Evolutionary conservation across 495 filamentous ascomycete species (phyloP).

Genomic region (Aspergillus funiculosus): DNA sequence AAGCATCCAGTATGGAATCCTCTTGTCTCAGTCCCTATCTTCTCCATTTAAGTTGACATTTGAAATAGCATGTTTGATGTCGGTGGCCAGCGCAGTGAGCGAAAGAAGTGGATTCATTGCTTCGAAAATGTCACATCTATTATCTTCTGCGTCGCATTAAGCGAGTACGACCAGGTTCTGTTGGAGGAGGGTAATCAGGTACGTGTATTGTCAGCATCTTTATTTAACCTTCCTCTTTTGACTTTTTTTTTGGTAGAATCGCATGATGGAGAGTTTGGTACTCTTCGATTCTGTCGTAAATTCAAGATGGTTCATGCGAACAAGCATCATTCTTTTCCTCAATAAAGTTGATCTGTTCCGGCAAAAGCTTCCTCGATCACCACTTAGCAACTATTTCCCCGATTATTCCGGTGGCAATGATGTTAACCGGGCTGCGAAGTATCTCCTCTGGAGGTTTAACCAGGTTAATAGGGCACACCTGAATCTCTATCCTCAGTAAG

Average conservation of each 20-base stretch:
- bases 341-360: constrained; percentile 99
- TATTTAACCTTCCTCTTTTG: constrained; percentile 4
- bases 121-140: constrained; percentile 99
- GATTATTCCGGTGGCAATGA: constrained; percentile 97
- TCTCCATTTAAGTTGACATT: constrained; percentile 13
- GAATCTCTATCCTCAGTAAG: constrained; percentile 96
- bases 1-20: constrained; percentile 83
- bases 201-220: constrained; percentile 20
- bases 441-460: constrained; percentile 96
- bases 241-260: constrained; percentile 56
- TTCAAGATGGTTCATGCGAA: constrained; percentile 97
- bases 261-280: constrained; percentile 96
- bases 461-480: constrained; percentile 96
- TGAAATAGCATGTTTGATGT: constrained; percentile 92
- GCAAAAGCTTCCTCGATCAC: constrained; percentile 81
- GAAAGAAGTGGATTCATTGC: constrained; percentile 99
- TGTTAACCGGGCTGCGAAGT: constrained; percentile 95
- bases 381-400: constrained; percentile 89
- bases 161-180: constrained; percentile 96
- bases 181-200: constrained; percentile 97
- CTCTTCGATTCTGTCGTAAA: constrained; percentile 99
- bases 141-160: constrained; percentile 97
- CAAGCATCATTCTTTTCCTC: constrained; percentile 95
- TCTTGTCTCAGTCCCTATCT: background rate
- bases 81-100: constrained; percentile 90